Base-by-base conservation (phyloP, 1,284 basidiomycete genomes). In the Ganoderma lucidum region DNA sequence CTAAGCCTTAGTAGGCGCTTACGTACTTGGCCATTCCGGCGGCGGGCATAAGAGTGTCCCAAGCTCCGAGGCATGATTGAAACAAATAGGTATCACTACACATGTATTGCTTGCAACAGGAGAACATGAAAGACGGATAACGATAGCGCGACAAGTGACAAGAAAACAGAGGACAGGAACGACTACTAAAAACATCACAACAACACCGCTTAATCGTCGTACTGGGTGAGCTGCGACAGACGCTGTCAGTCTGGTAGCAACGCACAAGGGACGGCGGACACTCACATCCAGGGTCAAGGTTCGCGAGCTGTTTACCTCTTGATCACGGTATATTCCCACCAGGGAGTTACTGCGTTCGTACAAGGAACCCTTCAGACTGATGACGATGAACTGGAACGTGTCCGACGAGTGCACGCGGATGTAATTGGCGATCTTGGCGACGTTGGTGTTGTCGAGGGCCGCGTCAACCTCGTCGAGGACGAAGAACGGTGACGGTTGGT, bases 401-500 rank as follows among this genome's bases (percentile, higher is more conserved):
- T 90, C 88, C 0, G 91, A 93, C 1, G 95, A 90, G 73, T 96
- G 94, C 23, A 87, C 83, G 23, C 23, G 23, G 23, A 23, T 23
- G 23, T 23, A 23, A 23, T 94, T 93, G 8, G 96, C 96, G 41
- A 98, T 90, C 80, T 96, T 95, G 48, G 94, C 92, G 2, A 98
- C 96, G 75, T 98, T 98, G 23, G 95, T 96, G 78, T 98, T 96
- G 83, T 98, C 96, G 42, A 99, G 86, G 0, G 98, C 97, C 1
- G 98, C 97, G 76, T 99, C 97, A 14, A 99, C 96, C 81, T 99
- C 98, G 79, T 99, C 98, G 28, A 99, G 86, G 14, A 99, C 97
- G 80, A 99, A 99, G 85, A 99, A 99, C 0, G 98, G 98, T 1
- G 97, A 96, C 0, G 98, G 98, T 80, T 97, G 96, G 81, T 96